Conservation (phyloP, 768 basidiomycete genomes). For the Neoboletus brunneissimus region DNA sequence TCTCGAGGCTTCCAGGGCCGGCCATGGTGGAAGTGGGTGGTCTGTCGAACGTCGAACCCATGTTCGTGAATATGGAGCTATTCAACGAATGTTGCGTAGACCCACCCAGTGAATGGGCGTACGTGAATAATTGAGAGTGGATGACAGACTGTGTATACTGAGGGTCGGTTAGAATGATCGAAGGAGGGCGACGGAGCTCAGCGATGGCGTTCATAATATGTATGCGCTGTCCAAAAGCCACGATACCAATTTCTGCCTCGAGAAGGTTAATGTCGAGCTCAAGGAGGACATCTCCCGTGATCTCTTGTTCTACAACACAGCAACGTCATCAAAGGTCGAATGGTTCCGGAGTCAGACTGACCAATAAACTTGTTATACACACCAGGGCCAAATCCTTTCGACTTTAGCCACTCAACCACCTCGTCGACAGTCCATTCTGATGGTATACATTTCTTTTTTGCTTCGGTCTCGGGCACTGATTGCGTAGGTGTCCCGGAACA, state of each 20-base stretch:
- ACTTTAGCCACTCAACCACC: constrained; percentile 83
- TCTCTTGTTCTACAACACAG: constrained; percentile 81
- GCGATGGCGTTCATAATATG: constrained; percentile 89
- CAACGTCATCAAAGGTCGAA: background rate
- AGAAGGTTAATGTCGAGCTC: constrained; percentile 89
- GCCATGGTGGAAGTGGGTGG: constrained; percentile 22
- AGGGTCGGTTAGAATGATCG: constrained; percentile 52
- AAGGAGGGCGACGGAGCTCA: constrained; percentile 77
- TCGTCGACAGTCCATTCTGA: constrained; percentile 84
- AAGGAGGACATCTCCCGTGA: constrained; percentile 95
- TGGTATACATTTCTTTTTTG: constrained; percentile 29
- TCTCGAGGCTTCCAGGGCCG: constrained; percentile 15
- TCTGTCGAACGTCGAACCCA: constrained; percentile 28
- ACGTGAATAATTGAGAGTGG: background rate
- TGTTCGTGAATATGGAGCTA: constrained; percentile 28
- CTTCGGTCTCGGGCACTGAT: constrained; percentile 17
- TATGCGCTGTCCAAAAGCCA: constrained; percentile 90
- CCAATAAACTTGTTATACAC: constrained; percentile 86
- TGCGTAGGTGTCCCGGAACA: constrained; percentile 23
- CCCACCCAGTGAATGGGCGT: too few species aligned
- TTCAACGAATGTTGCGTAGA: too few species aligned
- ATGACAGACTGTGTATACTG: constrained; percentile 33
- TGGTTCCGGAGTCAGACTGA: constrained; percentile 34
- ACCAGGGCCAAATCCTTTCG: constrained; percentile 79
- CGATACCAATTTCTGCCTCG: constrained; percentile 89